Evolutionary conservation across 2,329 filamentous ascomycete genomes (phyloP).

Genomic region (Trichophyton rubrum): DNA sequence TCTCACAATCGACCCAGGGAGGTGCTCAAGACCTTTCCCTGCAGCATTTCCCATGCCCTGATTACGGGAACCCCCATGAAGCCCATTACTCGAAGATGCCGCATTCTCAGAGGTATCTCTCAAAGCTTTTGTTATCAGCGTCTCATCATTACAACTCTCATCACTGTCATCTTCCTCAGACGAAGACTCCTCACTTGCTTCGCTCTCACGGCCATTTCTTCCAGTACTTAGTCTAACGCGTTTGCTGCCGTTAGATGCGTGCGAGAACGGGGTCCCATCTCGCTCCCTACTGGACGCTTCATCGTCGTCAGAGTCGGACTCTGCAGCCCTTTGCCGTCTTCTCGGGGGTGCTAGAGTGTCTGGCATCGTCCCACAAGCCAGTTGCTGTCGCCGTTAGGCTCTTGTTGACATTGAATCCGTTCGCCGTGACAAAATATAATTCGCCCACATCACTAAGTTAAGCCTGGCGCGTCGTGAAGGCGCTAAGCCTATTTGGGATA

Average conservation of each 20-base stretch:
- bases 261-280: conserved; percentile 16
- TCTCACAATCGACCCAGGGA: conserved; percentile 76
- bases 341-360: conserved; percentile 17
- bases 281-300: conserved; percentile 10
- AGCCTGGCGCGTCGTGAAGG: background rate
- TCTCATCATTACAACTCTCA: background rate
- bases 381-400: background rate
- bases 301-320: conserved; percentile 19
- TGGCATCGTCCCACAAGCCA: conserved; percentile 17
- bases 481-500: background rate
- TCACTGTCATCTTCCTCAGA: background rate
- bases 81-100: background rate
- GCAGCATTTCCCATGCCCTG: background rate
- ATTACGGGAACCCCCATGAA: background rate
- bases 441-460: background rate
- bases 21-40: conserved; percentile 19
- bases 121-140: background rate
- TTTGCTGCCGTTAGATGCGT: conserved; percentile 22
- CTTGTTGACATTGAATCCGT: background rate
- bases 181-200: background rate
- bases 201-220: background rate
- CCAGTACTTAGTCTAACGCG: conserved; percentile 18
- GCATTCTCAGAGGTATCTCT: background rate
- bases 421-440: background rate
- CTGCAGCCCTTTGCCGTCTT: conserved; percentile 18